phyloP scores from a whole-genome alignment of 2,329 filamentous ascomycete genomes.

The Fusarium sp. region DNA sequence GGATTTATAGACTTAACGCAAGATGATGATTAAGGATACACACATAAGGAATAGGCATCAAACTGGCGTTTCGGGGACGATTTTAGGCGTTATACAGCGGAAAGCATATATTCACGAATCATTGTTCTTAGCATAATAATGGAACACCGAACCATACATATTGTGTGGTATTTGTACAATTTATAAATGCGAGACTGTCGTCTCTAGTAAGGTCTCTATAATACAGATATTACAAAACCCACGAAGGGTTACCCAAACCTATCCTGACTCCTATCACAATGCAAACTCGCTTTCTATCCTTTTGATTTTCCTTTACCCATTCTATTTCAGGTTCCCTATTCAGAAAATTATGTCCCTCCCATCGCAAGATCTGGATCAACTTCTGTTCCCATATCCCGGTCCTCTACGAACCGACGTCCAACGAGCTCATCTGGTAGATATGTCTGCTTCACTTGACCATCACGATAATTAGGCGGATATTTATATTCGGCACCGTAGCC shows the following conservation, averaged over 20 bases:
- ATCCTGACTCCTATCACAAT: constrained; percentile 23
- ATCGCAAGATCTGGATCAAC: constrained; percentile 76
- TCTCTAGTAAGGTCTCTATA: constrained; percentile 16
- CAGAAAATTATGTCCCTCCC: constrained; percentile 41
- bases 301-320: neutral
- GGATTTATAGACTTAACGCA: constrained; percentile 52
- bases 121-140: neutral
- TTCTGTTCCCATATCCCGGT: constrained; percentile 81
- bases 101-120: constrained; percentile 17
- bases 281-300: constrained; percentile 21
- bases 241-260: constrained; percentile 14
- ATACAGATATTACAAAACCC: constrained; percentile 23
- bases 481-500: constrained; percentile 94
- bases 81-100: constrained; percentile 26
- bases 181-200: constrained; percentile 22
- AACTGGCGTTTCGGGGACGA: constrained; percentile 10
- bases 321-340: constrained; percentile 1
- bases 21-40: constrained; percentile 43
- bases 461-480: constrained; percentile 90
- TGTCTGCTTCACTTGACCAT: constrained; percentile 85
- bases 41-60: constrained; percentile 2
- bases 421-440: constrained; percentile 85
- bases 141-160: neutral
- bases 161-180: constrained; percentile 23
- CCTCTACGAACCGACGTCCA: constrained; percentile 81